Evolutionary conservation across 2,329 filamentous ascomycete genomes (phyloP).

Genomic region (Fusarium protoensiforme): DNA sequence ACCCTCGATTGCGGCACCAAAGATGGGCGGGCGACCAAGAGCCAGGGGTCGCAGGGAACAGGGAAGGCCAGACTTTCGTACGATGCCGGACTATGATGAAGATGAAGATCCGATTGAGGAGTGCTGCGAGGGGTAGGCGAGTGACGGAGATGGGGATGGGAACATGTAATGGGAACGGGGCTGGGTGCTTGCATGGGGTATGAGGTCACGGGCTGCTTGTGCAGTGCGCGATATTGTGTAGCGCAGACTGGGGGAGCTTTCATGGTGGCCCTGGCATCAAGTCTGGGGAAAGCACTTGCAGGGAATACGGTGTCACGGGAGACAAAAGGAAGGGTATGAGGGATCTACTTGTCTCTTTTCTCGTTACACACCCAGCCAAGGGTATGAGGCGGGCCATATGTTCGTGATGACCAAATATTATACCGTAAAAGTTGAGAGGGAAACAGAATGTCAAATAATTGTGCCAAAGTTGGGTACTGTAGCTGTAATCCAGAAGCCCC

Average conservation of each 20-base stretch:
- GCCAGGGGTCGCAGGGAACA: slow-evolving; percentile 32
- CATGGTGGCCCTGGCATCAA: slow-evolving; percentile 12
- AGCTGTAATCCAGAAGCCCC: slow-evolving; percentile 4
- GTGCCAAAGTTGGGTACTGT: neutral
- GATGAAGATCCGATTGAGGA: slow-evolving; percentile 50
- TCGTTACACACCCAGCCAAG: slow-evolving; percentile 10
- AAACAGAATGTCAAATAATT: slow-evolving; percentile 5
- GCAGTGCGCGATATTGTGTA: slow-evolving; percentile 26
- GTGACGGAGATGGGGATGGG: slow-evolving; percentile 7
- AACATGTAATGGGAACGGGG: neutral
- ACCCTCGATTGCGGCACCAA: slow-evolving; percentile 3
- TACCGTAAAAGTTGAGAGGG: slow-evolving; percentile 10
- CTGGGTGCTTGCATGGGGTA: slow-evolving; percentile 7
- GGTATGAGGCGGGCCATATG: neutral
- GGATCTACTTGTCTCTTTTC: slow-evolving; percentile 21
- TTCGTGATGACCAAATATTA: slow-evolving; percentile 7
- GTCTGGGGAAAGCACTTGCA: slow-evolving; percentile 4
- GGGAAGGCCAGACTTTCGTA: slow-evolving; percentile 47
- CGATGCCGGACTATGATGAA: slow-evolving; percentile 46
- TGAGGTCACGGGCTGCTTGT: slow-evolving; percentile 28
- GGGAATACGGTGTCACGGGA: slow-evolving; percentile 17
- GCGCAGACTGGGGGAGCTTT: slow-evolving; percentile 10
- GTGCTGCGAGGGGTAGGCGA: slow-evolving; percentile 16
- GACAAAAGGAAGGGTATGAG: neutral
- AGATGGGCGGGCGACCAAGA: slow-evolving; percentile 23